Conservation (phyloP, 306 rosid species). For the Pterocarpus santalinus region DNA sequence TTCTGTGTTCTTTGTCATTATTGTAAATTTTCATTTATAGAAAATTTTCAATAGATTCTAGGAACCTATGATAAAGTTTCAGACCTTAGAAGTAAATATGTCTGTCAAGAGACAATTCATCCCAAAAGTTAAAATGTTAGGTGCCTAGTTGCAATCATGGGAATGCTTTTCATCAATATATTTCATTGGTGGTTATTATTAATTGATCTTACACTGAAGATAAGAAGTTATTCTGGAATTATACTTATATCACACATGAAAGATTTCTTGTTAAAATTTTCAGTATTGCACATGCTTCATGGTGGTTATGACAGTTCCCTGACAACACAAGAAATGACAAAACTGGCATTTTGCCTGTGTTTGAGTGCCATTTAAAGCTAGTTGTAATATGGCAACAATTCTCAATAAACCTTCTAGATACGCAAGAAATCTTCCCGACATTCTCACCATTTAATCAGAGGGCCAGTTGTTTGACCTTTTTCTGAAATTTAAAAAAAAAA, state of each 20-base stretch:
- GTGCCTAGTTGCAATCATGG: neutral
- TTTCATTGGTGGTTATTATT: neutral
- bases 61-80: neutral
- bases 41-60: no score
- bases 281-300: neutral
- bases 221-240: constrained; percentile 1
- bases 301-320: neutral
- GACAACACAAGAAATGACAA: neutral
- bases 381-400: neutral
- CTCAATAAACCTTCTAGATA: neutral
- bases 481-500: no score
- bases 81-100: neutral
- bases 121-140: neutral
- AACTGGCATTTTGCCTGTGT: neutral
- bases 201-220: neutral
- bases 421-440: neutral
- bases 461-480: no score
- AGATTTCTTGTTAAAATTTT: no score
- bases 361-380: neutral
- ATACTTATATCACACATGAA: neutral
- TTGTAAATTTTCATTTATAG: neutral
- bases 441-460: neutral
- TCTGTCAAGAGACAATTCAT: neutral
- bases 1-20: neutral
- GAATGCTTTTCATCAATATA: neutral